Conservation (phyloP, 2,329 filamentous ascomycete genomes). For the Fulvia fulva region DNA sequence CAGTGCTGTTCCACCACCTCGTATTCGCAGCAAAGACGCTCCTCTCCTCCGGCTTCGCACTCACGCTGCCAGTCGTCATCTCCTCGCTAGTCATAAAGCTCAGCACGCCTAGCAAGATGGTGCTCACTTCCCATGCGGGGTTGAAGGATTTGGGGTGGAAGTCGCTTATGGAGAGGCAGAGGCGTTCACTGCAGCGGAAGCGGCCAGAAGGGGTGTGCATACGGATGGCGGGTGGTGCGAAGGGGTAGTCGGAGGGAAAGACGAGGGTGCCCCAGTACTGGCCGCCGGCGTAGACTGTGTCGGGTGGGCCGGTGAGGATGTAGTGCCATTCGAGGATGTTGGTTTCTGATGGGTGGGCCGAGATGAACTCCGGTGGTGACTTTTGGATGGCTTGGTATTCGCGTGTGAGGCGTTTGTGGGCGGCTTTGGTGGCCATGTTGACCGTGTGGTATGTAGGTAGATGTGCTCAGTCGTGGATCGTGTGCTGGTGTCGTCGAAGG, state of each 20-base stretch:
- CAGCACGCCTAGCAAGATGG: constrained; percentile 87
- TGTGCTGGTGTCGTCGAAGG: too few relatives aligned
- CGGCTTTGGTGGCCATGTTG: constrained; percentile 38
- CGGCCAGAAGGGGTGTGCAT: constrained; percentile 98
- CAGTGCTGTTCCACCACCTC: constrained; percentile 95
- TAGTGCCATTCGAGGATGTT: constrained; percentile 39
- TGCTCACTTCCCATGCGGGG: constrained; percentile 95
- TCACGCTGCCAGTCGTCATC: constrained; percentile 92
- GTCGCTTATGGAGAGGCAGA: constrained; percentile 94
- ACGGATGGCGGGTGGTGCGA: constrained; percentile 92
- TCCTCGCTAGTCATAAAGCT: constrained; percentile 99
- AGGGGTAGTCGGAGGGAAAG: constrained; percentile 95
- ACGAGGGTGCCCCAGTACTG: constrained; percentile 98
- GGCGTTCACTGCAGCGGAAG: constrained; percentile 85
- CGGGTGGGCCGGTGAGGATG: constrained; percentile 87
- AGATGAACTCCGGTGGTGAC: constrained; percentile 34
- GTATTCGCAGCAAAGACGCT: constrained; percentile 72
- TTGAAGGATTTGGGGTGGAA: constrained; percentile 99
- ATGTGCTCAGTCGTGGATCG: too few relatives aligned
- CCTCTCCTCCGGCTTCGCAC: constrained; percentile 71
- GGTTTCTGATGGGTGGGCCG: constrained; percentile 31
- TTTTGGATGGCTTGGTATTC: constrained; percentile 36
- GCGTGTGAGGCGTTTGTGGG: constrained; percentile 37
- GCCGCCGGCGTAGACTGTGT: constrained; percentile 88
- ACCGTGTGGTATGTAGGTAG: background rate